Evolutionary conservation across 177 flowering plant genomes (phyloP).

Genomic region (Vitis hybrid): DNA sequence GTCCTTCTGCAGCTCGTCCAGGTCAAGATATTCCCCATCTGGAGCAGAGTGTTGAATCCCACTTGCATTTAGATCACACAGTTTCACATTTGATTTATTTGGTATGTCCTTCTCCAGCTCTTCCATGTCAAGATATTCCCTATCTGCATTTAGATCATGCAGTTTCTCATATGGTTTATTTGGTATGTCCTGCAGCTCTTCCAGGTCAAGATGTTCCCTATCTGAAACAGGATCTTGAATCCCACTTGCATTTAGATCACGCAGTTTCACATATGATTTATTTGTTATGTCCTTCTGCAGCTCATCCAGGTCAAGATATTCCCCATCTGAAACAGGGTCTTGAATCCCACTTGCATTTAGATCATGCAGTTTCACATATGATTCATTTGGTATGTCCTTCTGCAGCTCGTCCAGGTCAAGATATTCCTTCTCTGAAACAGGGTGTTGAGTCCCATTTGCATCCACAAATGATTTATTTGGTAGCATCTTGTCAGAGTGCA

Average conservation of each 20-base stretch:
- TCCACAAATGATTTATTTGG: slow-evolving; percentile 14
- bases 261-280: neutral
- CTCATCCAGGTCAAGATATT: slow-evolving; percentile 26
- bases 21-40: too few species aligned
- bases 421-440: slow-evolving; percentile 28
- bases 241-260: neutral
- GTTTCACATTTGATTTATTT: slow-evolving; percentile 27
- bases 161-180: slow-evolving; percentile 11
- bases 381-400: slow-evolving; percentile 28
- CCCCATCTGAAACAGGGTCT: slow-evolving; percentile 23
- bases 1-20: slow-evolving; percentile 1
- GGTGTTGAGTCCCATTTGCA: slow-evolving; percentile 14
- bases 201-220: slow-evolving; percentile 27
- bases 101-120: too few species aligned
- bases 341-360: slow-evolving; percentile 9
- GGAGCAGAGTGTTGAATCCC: slow-evolving; percentile 10
- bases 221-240: slow-evolving; percentile 21
- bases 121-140: slow-evolving; percentile 26
- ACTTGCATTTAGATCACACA: slow-evolving; percentile 26
- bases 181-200: slow-evolving; percentile 22
- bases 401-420: slow-evolving; percentile 18
- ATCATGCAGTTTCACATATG: too few species aligned
- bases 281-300: slow-evolving; percentile 27
- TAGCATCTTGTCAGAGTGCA: too few species aligned
- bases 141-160: slow-evolving; percentile 3